Conservation (phyloP, 129 eudicot genomes). For the Artemisia annua region DNA sequence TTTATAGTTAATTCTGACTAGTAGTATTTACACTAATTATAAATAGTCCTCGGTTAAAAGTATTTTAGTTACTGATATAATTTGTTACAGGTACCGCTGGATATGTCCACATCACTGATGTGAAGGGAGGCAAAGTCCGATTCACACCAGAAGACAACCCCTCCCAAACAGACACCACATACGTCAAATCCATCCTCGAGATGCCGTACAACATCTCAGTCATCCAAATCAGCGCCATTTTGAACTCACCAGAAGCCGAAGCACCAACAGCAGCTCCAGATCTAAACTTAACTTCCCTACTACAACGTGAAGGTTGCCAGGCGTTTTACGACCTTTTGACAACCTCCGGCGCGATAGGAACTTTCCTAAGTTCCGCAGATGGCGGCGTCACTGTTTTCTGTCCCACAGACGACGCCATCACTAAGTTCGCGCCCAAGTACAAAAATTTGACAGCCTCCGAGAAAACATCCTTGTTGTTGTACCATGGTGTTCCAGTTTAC, state of each 20-base stretch:
- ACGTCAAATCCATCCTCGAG: constrained; percentile 65
- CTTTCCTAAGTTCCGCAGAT: constrained; percentile 42
- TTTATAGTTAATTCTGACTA: too few species aligned
- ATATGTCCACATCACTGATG: constrained; percentile 68
- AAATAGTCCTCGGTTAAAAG: too few species aligned
- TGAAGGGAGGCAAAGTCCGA: constrained; percentile 74
- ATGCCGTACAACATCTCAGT: constrained; percentile 77
- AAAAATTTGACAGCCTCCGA: constrained; percentile 63
- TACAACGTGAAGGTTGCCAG: constrained; percentile 66
- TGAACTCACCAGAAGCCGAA: constrained; percentile 72
- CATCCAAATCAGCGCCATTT: constrained; percentile 60
- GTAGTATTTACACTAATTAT: too few species aligned
- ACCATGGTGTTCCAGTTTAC: constrained; percentile 75
- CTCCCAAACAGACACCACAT: constrained; percentile 38
- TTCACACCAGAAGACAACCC: constrained; percentile 61
- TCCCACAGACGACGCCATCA: constrained; percentile 53
- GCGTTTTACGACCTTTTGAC: constrained; percentile 52
- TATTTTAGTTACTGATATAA: not conserved
- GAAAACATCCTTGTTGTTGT: constrained; percentile 55
- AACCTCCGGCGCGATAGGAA: constrained; percentile 52
- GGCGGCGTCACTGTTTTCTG: constrained; percentile 82
- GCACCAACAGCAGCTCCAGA: constrained; percentile 74
- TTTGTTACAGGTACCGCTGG: constrained; percentile 45
- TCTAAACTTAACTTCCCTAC: constrained; percentile 47
- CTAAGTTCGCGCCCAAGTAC: constrained; percentile 65